Base-by-base conservation (phyloP, 805 yeast species). In the Lipomyces orientalis region DNA sequence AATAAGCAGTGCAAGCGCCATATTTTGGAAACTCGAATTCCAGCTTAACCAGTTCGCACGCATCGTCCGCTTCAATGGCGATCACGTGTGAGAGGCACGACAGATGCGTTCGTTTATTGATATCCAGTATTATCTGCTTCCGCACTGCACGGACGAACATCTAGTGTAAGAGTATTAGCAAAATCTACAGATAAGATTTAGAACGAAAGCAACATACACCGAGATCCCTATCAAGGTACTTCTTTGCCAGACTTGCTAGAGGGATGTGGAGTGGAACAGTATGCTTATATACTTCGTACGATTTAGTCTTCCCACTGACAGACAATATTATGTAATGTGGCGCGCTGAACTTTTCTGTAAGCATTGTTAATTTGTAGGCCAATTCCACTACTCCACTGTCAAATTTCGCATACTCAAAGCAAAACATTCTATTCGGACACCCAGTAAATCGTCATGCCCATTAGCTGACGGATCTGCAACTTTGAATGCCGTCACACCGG, bases 351-450 rank as follows among this genome's bases (percentile, higher is more conserved):
- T 51, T 60, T 22, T 55, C 72, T 69, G 29, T 43, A 43, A n/a
- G 6, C 25, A 37, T 43, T 19, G 22, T 43, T 4, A 43, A n/a
- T 19, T 12, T 43, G 25, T 6, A 16, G 29, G 49, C 4, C n/a
- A 43, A 12, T 19, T 43, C 25, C 16, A 5, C 22, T n/a, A n/a
- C 25, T 2, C 19, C 19, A 29, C 12, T 5, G 31, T n/a, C 43
- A 22, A 25, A 25, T 9, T 8, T 1, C 33, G 58, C 69, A 7
- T 63, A 66, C 73, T 51, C 35, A 54, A 37, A 1, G 64, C 68
- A 49, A 65, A 65, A 31, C 62, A 58, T 35, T 71, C 73, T n/a
- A 71, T 57, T n/a, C 73, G 63, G 4, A 71, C 54, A 8, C 73
- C 73, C n/a, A 69, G 60, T 46, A 69, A 33, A 16, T n/a, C 54